phyloP scores from a whole-genome alignment of 331 rosid genomes.

The Saraca asoca region DNA sequence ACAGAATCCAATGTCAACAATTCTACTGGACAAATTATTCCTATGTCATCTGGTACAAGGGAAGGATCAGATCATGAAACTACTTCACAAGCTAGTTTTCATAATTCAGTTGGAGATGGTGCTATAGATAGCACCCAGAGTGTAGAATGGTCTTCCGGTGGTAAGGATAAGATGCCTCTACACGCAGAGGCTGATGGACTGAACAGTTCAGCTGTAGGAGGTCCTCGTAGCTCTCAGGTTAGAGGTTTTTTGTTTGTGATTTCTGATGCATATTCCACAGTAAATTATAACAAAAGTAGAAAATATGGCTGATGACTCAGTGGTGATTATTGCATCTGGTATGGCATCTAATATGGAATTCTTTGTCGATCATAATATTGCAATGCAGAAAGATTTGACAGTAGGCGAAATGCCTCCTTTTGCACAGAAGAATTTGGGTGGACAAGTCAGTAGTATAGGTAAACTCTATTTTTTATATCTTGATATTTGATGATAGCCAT shows the following conservation, averaged over 20 bases:
- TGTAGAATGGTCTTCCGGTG: slow-evolving; percentile 35
- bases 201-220: slow-evolving; percentile 39
- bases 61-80: slow-evolving; percentile 37
- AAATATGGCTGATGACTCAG: slow-evolving; percentile 11
- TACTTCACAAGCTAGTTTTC: slow-evolving; percentile 40
- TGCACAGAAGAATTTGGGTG: slow-evolving; percentile 36
- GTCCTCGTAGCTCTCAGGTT: slow-evolving; percentile 47
- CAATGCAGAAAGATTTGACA: slow-evolving; percentile 42
- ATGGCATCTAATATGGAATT: slow-evolving; percentile 31
- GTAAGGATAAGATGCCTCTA: slow-evolving; percentile 28
- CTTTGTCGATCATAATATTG: slow-evolving; percentile 32
- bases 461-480: too few species aligned
- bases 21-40: slow-evolving; percentile 35
- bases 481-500: background rate
- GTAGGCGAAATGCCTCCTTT: slow-evolving; percentile 36
- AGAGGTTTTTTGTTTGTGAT: slow-evolving; percentile 27
- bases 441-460: slow-evolving; percentile 8
- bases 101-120: slow-evolving; percentile 36
- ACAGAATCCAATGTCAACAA: slow-evolving; percentile 29
- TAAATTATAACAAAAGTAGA: slow-evolving; percentile 20
- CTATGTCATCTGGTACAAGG: slow-evolving; percentile 34
- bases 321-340: slow-evolving; percentile 27
- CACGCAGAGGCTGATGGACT: slow-evolving; percentile 41
- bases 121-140: slow-evolving; percentile 24
- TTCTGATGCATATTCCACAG: background rate